Evolutionary conservation across 345 rosid species (phyloP), one percentile per base, ranked within the genome.

Genomic region (Eucalyptus tenuipes): DNA sequence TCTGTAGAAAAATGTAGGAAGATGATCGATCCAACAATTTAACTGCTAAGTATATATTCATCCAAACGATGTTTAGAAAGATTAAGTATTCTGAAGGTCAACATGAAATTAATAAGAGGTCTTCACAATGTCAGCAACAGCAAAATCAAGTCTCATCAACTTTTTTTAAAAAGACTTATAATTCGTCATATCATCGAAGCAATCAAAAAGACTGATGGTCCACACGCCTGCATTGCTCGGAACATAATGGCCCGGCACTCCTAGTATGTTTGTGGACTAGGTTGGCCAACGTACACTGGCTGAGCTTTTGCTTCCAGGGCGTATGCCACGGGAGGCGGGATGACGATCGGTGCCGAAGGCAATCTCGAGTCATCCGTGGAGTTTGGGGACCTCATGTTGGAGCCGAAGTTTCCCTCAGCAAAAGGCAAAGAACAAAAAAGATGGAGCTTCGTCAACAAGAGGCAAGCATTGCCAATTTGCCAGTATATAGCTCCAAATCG

Each of bases 141-240:
- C 24, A 20, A 53, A 18, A 53, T 53, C 25, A 25, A 53, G 59
- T 53, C 59, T 20, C 22, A 20, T 20, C 10, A 53, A 53, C 25
- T 53, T 18, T 7, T 53, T 20, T 8, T 24, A 20, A 53, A 20
- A 22, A 53, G 59, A 31, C 64, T 79, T 40, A 47, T 90, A 90
- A 66, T 68, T 89, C 33, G 86, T 50, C 44, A 18, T 40, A 85
- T 91, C 91, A 7, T 89, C 89, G 37, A 55, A 90, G 86, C 91
- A 90, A 37, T 71, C 68, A 52, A 81, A 90, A 40, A 88, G 87
- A 66, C 90, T 87, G 45, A 86, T 49, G 85, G 90, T 86, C 90
- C 90, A 90, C 25, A 18, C 37, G 18, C 57, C 57, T 31, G 24
- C 61, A 37, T 86, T 50, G 87, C 31, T 10, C 4, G 66, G n/a